phyloP scores from a whole-genome alignment of 129 eudicot genomes.

The Arctium lappa region DNA sequence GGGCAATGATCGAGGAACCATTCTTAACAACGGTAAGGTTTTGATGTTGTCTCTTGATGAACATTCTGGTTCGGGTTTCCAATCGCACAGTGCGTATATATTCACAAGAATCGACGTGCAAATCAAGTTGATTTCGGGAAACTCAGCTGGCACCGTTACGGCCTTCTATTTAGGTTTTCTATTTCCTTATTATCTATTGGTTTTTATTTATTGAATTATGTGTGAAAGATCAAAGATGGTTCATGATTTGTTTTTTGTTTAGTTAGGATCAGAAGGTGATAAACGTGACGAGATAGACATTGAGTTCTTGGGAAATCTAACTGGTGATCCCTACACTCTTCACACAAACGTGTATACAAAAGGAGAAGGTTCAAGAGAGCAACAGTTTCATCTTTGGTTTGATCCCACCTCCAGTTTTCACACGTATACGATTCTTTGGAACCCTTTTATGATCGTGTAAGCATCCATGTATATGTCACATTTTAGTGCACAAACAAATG shows the following conservation, averaged over 20 bases:
- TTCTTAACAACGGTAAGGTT: slow-evolving; percentile 24
- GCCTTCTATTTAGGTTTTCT: slow-evolving; percentile 21
- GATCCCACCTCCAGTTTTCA: slow-evolving; percentile 30
- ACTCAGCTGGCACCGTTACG: slow-evolving; percentile 43
- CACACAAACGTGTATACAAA: slow-evolving; percentile 31
- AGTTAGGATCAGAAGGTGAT: slow-evolving; percentile 30
- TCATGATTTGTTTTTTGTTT: background rate
- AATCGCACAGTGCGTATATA: slow-evolving; percentile 4
- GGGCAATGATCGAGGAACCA: slow-evolving; percentile 29
- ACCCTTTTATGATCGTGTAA: slow-evolving; percentile 29
- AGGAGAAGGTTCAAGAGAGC: slow-evolving; percentile 31
- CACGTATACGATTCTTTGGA: slow-evolving; percentile 31
- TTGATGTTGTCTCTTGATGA: slow-evolving; percentile 30
- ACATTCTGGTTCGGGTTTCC: slow-evolving; percentile 27
- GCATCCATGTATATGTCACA: background rate
- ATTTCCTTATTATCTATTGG: background rate
- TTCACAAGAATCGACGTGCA: slow-evolving; percentile 32
- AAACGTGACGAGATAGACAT: slow-evolving; percentile 32
- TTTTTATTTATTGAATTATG: background rate
- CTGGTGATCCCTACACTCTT: slow-evolving; percentile 30
- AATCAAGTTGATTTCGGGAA: slow-evolving; percentile 33
- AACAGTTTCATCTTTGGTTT: slow-evolving; percentile 38
- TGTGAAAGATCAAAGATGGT: background rate
- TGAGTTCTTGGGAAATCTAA: slow-evolving; percentile 32
- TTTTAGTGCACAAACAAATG: no score